These are phyloP conservation scores for Penicillium sp. DNA, from an alignment of 2,329 filamentous ascomycete genomes.

Conservation along the genomic window DNA sequence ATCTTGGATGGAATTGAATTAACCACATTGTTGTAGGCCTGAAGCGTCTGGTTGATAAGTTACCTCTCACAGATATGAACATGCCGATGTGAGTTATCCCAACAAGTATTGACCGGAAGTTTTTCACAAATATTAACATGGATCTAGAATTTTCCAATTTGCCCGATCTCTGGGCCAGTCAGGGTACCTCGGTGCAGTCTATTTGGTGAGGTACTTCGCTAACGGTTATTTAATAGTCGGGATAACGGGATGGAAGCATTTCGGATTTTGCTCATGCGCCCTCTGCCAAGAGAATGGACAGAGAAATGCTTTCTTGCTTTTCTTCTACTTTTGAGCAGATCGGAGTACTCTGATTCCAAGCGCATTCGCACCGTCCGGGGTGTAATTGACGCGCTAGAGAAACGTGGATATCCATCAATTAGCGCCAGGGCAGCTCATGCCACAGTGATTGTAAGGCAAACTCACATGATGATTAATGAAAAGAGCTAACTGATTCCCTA, in stretches of 20 bases:
- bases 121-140: neutral
- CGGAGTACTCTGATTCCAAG: conserved; percentile 52
- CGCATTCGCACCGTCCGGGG: conserved; percentile 30
- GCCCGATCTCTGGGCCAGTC: neutral
- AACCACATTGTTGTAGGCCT: conserved; percentile 48
- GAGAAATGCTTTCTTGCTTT: conserved; percentile 57
- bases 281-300: conserved; percentile 60
- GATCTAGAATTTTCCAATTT: conserved; percentile 2
- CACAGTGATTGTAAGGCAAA: conserved; percentile 39
- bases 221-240: neutral
- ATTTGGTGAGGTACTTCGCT: neutral
- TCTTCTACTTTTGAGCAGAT: conserved; percentile 63
- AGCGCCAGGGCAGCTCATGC: conserved; percentile 58
- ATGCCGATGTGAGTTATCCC: neutral
- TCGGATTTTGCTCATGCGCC: conserved; percentile 59
- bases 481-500: neutral
- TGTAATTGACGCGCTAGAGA: conserved; percentile 37
- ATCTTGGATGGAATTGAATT: neutral
- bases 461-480: neutral
- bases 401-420: conserved; percentile 50
- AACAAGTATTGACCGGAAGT: neutral
- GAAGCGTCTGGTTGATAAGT: conserved; percentile 48
- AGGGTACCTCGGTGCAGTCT: neutral
- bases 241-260: conserved; percentile 46
- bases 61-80: neutral